Conservation (phyloP, 2,329 filamentous ascomycete genomes). For the Beauveria sp. region DNA sequence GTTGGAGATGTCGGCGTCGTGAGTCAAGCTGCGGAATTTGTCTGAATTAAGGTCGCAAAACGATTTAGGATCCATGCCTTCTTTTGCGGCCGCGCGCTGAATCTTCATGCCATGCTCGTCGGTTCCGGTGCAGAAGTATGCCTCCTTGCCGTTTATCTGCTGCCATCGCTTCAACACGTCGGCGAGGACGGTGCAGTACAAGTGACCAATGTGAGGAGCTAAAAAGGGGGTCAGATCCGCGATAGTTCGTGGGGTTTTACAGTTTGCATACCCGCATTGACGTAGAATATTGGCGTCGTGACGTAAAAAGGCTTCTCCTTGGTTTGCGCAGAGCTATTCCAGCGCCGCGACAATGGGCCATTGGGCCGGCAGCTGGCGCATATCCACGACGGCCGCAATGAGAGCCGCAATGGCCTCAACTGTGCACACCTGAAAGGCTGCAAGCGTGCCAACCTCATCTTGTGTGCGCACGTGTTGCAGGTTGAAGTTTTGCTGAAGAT, state of each 20-base stretch:
- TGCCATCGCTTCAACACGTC: constrained; percentile 94
- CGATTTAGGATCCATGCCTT: constrained; percentile 65
- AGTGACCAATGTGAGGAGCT: constrained; percentile 91
- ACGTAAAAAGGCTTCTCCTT: constrained; percentile 78
- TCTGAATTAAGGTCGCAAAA: constrained; percentile 82
- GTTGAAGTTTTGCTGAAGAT: not conserved
- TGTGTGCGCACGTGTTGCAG: not conserved
- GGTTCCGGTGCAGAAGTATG: constrained; percentile 80
- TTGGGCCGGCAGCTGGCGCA: constrained; percentile 22
- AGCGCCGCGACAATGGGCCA: constrained; percentile 19
- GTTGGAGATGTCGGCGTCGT: constrained; percentile 60
- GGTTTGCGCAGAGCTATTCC: constrained; percentile 20
- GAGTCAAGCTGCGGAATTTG: constrained; percentile 70
- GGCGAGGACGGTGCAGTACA: constrained; percentile 86
- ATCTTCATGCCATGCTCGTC: constrained; percentile 99
- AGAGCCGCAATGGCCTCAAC: constrained; percentile 15
- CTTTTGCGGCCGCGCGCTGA: constrained; percentile 71
- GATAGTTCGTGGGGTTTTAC: not conserved
- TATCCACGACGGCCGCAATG: constrained; percentile 18
- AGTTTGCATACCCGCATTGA: constrained; percentile 68
- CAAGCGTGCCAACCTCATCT: constrained; percentile 23
- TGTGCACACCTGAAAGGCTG: constrained; percentile 20
- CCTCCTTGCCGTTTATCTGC: constrained; percentile 59
- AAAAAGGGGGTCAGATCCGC: constrained; percentile 11
- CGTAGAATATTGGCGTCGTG: constrained; percentile 97